These are phyloP conservation scores for Pseudonitzschia multistriata DNA, from an alignment of 108 stramenopile genomes.

Conservation along the genomic window DNA sequence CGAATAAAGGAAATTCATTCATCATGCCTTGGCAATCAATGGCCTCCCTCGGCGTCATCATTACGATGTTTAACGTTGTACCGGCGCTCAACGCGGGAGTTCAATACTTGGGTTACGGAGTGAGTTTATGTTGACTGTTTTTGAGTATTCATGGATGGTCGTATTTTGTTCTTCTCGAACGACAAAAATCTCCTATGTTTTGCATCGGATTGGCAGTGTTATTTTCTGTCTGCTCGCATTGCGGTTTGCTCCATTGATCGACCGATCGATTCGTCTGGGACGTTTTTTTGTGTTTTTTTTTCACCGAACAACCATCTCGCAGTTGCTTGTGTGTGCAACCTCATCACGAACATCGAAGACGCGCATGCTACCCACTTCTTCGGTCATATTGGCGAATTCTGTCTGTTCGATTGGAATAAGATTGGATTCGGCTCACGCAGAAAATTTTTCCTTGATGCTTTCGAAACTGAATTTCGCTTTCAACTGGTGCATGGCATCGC, in stretches of 20 bases:
- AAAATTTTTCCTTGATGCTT: no score
- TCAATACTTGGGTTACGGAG: slow-evolving; percentile 57
- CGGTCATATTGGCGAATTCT: no score
- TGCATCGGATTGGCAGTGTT: background rate
- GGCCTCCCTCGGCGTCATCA: slow-evolving; percentile 70
- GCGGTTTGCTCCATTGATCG: background rate
- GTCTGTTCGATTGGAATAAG: no score
- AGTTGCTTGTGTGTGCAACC: no score
- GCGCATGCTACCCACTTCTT: no score
- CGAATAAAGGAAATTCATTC: slow-evolving; percentile 1
- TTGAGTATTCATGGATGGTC: background rate
- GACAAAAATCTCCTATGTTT: background rate
- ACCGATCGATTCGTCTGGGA: no score
- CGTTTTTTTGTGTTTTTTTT: no score
- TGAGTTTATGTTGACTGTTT: slow-evolving; percentile 22
- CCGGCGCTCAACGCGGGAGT: slow-evolving; percentile 60
- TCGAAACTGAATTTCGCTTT: no score
- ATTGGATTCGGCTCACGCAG: no score
- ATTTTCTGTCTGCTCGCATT: background rate
- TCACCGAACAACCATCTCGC: no score
- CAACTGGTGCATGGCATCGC: no score
- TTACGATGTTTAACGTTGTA: slow-evolving; percentile 73
- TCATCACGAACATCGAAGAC: no score
- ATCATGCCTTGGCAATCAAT: slow-evolving; percentile 81
- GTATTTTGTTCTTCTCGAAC: background rate